A percentile compares a stretch with the other conserved stretches of the same genome.
phyloP scores from a whole-genome alignment of 192 early-diverging fungal species.

The Chytriomyces hyalinus region DNA sequence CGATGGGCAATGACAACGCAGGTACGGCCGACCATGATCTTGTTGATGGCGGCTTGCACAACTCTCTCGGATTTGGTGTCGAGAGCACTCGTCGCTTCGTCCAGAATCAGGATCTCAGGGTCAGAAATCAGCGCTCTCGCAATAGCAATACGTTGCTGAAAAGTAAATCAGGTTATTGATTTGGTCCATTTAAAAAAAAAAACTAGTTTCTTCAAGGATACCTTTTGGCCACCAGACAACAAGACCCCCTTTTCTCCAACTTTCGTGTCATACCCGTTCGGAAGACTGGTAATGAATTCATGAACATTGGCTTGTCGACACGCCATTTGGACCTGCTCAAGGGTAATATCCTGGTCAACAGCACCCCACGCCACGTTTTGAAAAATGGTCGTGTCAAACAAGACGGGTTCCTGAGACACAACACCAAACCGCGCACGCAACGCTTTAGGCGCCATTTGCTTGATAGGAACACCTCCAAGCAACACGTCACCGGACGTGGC shows the following conservation, averaged over 20 bases:
- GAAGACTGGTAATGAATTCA: conserved; percentile 82
- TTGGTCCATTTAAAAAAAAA: too few relatives aligned
- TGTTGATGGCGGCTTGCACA: neutral
- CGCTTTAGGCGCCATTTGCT: conserved; percentile 77
- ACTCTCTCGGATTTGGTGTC: neutral
- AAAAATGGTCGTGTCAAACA: conserved; percentile 47
- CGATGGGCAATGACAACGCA: neutral
- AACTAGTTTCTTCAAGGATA: neutral
- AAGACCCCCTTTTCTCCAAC: conserved; percentile 74
- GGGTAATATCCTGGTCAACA: conserved; percentile 56
- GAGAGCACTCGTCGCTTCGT: conserved; percentile 25
- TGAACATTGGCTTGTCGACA: conserved; percentile 69
- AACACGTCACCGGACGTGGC: conserved; percentile 60
- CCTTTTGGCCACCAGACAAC: conserved; percentile 77
- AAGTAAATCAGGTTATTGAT: too few relatives aligned
- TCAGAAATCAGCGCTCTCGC: conserved; percentile 67
- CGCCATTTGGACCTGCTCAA: conserved; percentile 1
- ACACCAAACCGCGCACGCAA: conserved; percentile 85
- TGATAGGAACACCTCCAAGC: conserved; percentile 76
- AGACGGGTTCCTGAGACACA: conserved; percentile 76
- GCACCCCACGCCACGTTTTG: conserved; percentile 57
- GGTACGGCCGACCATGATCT: neutral
- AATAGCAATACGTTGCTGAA: conserved; percentile 46
- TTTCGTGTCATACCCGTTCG: conserved; percentile 76
- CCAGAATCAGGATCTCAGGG: conserved; percentile 44